Evolutionary conservation across 495 filamentous ascomycete genomes (phyloP).

Genomic region (Lophium mytilinum): DNA sequence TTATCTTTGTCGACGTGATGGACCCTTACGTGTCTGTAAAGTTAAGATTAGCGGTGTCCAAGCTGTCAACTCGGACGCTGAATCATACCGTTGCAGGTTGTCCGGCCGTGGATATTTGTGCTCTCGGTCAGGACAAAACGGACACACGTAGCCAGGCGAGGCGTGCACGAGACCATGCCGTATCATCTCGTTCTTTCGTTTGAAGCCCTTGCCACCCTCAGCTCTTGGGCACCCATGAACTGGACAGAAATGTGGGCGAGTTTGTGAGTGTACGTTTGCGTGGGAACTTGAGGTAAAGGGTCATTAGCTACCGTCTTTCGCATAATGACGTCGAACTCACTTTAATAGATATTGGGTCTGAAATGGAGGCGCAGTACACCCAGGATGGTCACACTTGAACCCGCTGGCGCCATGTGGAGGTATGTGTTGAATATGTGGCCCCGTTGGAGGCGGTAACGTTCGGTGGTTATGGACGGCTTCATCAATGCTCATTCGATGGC

Average conservation of each 20-base stretch:
- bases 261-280: conserved; percentile 89
- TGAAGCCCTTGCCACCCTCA: conserved; percentile 88
- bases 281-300: conserved; percentile 64
- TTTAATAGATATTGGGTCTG: conserved; percentile 83
- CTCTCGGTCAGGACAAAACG: conserved; percentile 91
- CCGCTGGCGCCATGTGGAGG: conserved; percentile 26
- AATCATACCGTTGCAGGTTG: conserved; percentile 83
- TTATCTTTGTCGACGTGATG: conserved; percentile 83
- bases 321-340: conserved; percentile 38
- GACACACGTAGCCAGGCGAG: conserved; percentile 93
- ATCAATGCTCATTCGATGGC: conserved; percentile 25
- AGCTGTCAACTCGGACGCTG: neutral
- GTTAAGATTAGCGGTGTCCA: neutral
- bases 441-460: conserved; percentile 25
- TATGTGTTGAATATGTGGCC: conserved; percentile 24
- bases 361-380: conserved; percentile 78
- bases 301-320: no score
- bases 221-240: conserved; percentile 69
- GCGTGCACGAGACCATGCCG: conserved; percentile 91
- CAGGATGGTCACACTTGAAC: conserved; percentile 59
- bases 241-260: conserved; percentile 84
- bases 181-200: conserved; percentile 99
- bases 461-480: conserved; percentile 12
- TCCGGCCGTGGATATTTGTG: conserved; percentile 96
- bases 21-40: conserved; percentile 69